Evolutionary conservation across 306 rosid species (phyloP).

Genomic region (Trifolium pratense): DNA sequence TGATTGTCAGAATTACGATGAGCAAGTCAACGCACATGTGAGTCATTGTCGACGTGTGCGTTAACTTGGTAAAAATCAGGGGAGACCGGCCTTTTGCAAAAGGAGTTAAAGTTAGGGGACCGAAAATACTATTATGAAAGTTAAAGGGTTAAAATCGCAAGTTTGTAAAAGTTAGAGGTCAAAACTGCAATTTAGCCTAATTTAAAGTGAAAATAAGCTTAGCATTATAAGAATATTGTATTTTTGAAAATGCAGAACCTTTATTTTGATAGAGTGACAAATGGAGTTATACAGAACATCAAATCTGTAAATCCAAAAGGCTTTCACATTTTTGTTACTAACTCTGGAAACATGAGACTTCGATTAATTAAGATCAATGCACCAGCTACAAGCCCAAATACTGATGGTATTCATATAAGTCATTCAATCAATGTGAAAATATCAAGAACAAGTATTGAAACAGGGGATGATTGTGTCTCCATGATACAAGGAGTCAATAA

Average conservation of each 20-base stretch:
- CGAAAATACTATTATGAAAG: no score
- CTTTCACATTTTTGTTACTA: slow-evolving; percentile 50
- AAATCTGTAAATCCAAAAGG: slow-evolving; percentile 48
- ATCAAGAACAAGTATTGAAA: slow-evolving; percentile 32
- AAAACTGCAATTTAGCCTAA: no score
- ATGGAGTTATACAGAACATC: slow-evolving; percentile 49
- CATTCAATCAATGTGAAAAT: slow-evolving; percentile 37
- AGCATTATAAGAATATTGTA: neutral
- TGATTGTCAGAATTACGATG: no score
- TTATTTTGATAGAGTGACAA: slow-evolving; percentile 30
- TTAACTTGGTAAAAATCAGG: no score
- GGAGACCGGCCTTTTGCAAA: no score
- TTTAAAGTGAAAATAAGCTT: no score
- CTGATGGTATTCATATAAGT: slow-evolving; percentile 56
- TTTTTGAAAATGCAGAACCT: slow-evolving; percentile 45
- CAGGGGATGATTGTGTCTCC: slow-evolving; percentile 56
- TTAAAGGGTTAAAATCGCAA: no score
- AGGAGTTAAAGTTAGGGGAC: no score
- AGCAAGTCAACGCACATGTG: no score
- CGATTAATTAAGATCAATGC: slow-evolving; percentile 34
- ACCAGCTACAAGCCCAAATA: slow-evolving; percentile 50
- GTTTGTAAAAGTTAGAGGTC: no score
- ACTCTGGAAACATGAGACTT: slow-evolving; percentile 46
- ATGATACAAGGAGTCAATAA: slow-evolving; percentile 44
- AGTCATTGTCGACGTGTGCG: no score